Conservation (phyloP, 2,329 filamentous ascomycete species). For the Exophiala mesophila region DNA sequence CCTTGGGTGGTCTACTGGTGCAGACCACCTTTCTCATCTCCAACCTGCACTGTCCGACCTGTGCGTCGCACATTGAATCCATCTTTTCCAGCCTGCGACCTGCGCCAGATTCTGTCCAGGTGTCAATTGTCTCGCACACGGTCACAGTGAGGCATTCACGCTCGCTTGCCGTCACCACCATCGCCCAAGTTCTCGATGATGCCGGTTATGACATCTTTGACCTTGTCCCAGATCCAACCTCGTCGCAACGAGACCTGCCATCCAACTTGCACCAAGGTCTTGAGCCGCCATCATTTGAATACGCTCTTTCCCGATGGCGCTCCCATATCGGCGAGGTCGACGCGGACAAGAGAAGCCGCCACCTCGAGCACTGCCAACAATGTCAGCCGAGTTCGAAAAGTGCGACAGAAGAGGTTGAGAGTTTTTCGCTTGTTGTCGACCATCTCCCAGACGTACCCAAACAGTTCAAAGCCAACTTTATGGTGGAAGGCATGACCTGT, state of each 20-base stretch:
- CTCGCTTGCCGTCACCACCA: conserved; percentile 31
- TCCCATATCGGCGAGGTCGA: conserved; percentile 5
- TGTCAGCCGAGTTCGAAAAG: background rate
- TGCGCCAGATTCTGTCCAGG: conserved; percentile 32
- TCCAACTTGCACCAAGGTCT: conserved; percentile 1
- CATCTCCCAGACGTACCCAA: conserved; percentile 5
- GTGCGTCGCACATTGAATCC: conserved; percentile 38
- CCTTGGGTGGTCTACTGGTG: conserved; percentile 4
- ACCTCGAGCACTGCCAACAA: conserved; percentile 2
- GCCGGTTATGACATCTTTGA: conserved; percentile 43
- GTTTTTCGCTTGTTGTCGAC: conserved; percentile 2
- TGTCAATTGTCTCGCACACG: conserved; percentile 39
- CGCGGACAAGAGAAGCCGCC: conserved; percentile 3
- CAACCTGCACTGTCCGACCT: conserved; percentile 45
- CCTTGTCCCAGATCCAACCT: conserved; percentile 33
- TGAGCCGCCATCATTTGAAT: conserved; percentile 4
- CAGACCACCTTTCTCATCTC: conserved; percentile 33
- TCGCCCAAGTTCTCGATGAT: conserved; percentile 32
- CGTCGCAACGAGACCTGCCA: background rate
- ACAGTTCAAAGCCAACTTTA: conserved; percentile 3
- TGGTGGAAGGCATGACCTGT: conserved; percentile 66
- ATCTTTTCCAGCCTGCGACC: conserved; percentile 33
- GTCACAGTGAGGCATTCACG: conserved; percentile 36
- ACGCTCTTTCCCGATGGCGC: conserved; percentile 6
- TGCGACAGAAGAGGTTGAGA: conserved; percentile 3